A percentile compares a stretch with the other conserved stretches of the same genome.
Conservation (phyloP, 2,329 filamentous ascomycete genomes). For the Ophiostoma pallidulum region DNA sequence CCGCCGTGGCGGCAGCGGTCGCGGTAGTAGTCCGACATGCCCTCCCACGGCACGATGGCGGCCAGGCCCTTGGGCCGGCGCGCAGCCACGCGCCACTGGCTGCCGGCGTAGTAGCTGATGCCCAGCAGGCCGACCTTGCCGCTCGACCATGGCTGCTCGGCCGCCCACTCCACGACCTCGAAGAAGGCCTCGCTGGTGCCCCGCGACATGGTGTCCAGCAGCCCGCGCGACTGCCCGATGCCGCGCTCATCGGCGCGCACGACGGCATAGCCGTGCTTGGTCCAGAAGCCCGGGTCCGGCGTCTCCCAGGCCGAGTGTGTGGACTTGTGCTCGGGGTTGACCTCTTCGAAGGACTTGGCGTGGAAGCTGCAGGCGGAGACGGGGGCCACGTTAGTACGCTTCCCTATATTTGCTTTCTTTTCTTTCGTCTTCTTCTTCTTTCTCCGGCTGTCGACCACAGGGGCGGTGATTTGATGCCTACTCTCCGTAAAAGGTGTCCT, state of each 20-base stretch:
- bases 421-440: too few relatives aligned
- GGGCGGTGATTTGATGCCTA: too few relatives aligned
- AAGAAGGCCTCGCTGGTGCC: conserved; percentile 39
- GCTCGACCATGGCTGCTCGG: conserved; percentile 36
- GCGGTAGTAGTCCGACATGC: conserved; percentile 45
- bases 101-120: conserved; percentile 37
- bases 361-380: conserved; percentile 27
- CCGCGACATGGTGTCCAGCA: conserved; percentile 40
- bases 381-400: too few relatives aligned
- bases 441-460: conserved; percentile 22
- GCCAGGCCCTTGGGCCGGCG: conserved; percentile 35
- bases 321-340: conserved; percentile 44
- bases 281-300: conserved; percentile 49
- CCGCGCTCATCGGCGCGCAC: conserved; percentile 44
- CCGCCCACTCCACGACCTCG: conserved; percentile 40
- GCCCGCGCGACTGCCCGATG: conserved; percentile 36
- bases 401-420: too few relatives aligned
- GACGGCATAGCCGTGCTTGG: conserved; percentile 42
- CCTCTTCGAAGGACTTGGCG: conserved; percentile 34
- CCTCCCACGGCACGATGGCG: conserved; percentile 43
- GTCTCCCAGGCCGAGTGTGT: conserved; percentile 50
- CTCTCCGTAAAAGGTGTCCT: conserved; percentile 55
- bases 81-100: conserved; percentile 40
- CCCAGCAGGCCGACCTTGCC: conserved; percentile 41
- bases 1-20: conserved; percentile 53